Evolutionary conservation across 2,329 filamentous ascomycete species (phyloP), one percentile per base, ranked within the genome.

Genomic region (Cercospora janseana): DNA sequence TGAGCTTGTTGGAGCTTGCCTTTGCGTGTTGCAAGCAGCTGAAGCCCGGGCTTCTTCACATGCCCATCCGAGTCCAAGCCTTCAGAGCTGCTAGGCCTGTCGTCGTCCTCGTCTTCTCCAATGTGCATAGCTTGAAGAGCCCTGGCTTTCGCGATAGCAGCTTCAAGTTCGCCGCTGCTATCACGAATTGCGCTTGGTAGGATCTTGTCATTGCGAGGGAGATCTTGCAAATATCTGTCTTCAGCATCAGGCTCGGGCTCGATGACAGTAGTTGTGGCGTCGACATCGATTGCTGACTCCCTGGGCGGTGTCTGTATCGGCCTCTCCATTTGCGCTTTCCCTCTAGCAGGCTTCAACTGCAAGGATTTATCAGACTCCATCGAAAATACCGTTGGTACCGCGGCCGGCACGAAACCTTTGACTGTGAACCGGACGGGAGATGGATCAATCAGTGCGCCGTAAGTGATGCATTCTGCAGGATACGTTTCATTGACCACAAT

Each of bases 111-210:
- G 4, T 73, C 70, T 10, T 69, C 65, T 21, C 74, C 71, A 0
- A 75, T 59, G 1, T 70, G 71, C 5, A 89, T 70, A 51, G 85
- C 72, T 51, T 79, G 78, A 24, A 80, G 77, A 48, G 79, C 73
- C 59, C 79, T 80, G 38, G 83, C 75, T 60, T 85, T 75, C 24
- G 78, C 69, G 51, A 93, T 88, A 46, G 80, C 79, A 27, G 79
- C 71, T 24, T 85, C 79, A 6, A 92, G 71, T 21, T 79, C 80
- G 59, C 88, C 83, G 26, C 50, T 63, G 21, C 45, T 53, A 16
- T 45, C 49, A 6, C 46, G 9, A 5, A 32, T 16, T 7, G 43
- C 10, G 4, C 18, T 13, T n/a, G 28, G 29, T 5, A 54, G 51
- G 46, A 43, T 57, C 16, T 52, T 29, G 8, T 46, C 43, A 8